These are phyloP conservation scores for Lodderomyces oxycetoniae DNA, from an alignment of 1,139 yeast species.

Conservation along the genomic window DNA sequence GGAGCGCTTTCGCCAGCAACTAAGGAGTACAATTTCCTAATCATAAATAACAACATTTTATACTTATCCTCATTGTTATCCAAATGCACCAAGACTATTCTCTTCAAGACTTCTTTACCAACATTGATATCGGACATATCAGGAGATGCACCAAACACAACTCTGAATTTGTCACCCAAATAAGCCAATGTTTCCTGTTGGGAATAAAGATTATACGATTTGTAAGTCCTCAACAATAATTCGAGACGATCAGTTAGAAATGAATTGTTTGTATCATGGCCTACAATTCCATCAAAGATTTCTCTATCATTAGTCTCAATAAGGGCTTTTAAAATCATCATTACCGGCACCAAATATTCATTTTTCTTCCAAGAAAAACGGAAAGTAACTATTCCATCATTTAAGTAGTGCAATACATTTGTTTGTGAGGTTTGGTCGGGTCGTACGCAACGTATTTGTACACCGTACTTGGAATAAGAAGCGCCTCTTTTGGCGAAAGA, in stretches of 20 bases:
- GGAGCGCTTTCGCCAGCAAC: constrained; percentile 97
- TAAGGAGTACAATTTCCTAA: constrained; percentile 86
- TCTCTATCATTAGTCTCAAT: constrained; percentile 90
- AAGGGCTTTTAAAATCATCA: constrained; percentile 88
- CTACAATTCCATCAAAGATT: constrained; percentile 93
- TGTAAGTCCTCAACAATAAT: constrained; percentile 81
- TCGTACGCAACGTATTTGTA: constrained; percentile 89
- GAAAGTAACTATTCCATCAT: constrained; percentile 94
- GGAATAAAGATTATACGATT: constrained; percentile 70
- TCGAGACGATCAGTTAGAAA: constrained; percentile 98
- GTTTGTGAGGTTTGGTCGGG: constrained; percentile 98
- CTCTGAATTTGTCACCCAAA: constrained; percentile 92
- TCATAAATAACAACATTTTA: constrained; percentile 84
- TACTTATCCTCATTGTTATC: constrained; percentile 72
- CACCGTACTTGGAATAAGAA: constrained; percentile 82
- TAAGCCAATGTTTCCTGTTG: constrained; percentile 87
- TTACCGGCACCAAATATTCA: constrained; percentile 89
- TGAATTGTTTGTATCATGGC: constrained; percentile 79
- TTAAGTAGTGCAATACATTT: constrained; percentile 89
- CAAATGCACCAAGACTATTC: constrained; percentile 88
- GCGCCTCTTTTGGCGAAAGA: constrained; percentile 94
- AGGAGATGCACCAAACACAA: constrained; percentile 84
- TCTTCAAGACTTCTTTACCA: constrained; percentile 75
- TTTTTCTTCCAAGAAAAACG: constrained; percentile 96
- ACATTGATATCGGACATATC: constrained; percentile 87